A percentile compares a stretch with the other conserved stretches of the same genome.
These are phyloP conservation scores for Endotrypanum monterogeii DNA, from an alignment of 208 protist genomes.

Conservation along the genomic window DNA sequence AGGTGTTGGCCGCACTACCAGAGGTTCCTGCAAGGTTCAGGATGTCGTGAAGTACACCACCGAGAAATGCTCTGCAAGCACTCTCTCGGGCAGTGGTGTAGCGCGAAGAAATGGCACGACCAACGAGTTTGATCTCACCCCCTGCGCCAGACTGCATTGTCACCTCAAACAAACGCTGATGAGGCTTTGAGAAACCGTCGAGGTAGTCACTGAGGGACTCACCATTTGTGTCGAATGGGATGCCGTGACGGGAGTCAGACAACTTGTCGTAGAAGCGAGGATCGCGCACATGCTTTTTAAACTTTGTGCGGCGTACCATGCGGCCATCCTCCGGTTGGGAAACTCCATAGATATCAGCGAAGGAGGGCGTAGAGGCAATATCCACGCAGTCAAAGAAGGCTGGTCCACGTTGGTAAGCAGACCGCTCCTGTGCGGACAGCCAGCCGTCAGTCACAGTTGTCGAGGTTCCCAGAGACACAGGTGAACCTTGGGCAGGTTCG, in stretches of 20 bases:
- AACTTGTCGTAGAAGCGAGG: constrained; percentile 78
- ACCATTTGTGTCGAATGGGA: constrained; percentile 72
- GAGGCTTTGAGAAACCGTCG: constrained; percentile 46
- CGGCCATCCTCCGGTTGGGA: constrained; percentile 64
- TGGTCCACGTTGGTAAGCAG: constrained; percentile 45
- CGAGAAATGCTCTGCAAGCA: constrained; percentile 65
- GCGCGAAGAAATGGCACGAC: constrained; percentile 51
- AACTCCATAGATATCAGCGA: constrained; percentile 65
- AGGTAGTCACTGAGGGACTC: constrained; percentile 50
- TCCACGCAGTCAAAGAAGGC: constrained; percentile 58
- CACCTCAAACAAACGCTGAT: constrained; percentile 79
- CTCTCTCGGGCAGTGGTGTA: constrained; percentile 77
- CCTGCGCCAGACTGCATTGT: constrained; percentile 44
- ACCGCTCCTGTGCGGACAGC: constrained; percentile 49
- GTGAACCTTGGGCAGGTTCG: constrained; percentile 25
- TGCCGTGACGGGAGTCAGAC: constrained; percentile 76
- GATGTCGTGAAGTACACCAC: constrained; percentile 58
- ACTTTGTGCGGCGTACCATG: constrained; percentile 51
- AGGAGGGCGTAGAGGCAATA: constrained; percentile 35
- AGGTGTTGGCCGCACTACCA: neutral
- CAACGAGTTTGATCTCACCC: constrained; percentile 42
- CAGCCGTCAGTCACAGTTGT: constrained; percentile 43
- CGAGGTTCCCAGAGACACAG: neutral
- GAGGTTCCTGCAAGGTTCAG: constrained; percentile 4
- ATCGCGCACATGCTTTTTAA: constrained; percentile 70